These are phyloP conservation scores for Dimocarpus longan DNA, from an alignment of 345 rosid genomes.

Conservation along the genomic window DNA sequence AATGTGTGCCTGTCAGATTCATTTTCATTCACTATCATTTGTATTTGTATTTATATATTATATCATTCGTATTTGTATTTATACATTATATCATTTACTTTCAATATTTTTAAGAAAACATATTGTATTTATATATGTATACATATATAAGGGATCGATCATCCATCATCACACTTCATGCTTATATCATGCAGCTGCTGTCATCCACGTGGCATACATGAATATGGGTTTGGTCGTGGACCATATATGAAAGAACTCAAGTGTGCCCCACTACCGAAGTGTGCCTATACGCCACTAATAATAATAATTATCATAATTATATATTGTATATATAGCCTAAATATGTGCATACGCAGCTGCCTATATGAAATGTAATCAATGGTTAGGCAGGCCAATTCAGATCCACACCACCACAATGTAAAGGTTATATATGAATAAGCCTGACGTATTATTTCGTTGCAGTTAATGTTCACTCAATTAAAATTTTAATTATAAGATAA, in stretches of 20 bases:
- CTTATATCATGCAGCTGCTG: constrained; percentile 59
- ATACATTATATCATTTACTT: neutral
- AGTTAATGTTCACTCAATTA: neutral
- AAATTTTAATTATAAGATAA: neutral
- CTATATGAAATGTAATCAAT: neutral
- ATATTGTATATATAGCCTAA: neutral
- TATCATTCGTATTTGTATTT: neutral
- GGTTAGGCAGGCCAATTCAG: constrained; percentile 3
- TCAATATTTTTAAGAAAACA: neutral
- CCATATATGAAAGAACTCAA: constrained; percentile 30
- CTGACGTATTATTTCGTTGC: neutral
- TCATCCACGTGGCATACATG: constrained; percentile 55
- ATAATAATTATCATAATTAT: constrained; percentile 30
- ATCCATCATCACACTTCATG: constrained; percentile 55
- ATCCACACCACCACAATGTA: neutral
- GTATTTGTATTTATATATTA: too few relatives aligned
- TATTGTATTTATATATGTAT: neutral
- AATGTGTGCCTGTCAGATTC: neutral
- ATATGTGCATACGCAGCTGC: neutral
- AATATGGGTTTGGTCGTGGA: constrained; percentile 55
- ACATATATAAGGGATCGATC: constrained; percentile 11
- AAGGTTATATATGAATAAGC: neutral
- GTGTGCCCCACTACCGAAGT: constrained; percentile 22
- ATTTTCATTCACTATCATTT: neutral
- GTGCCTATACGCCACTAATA: constrained; percentile 37